phyloP scores from a whole-genome alignment of 768 basidiomycete species.

The Amanita jacksonii region DNA sequence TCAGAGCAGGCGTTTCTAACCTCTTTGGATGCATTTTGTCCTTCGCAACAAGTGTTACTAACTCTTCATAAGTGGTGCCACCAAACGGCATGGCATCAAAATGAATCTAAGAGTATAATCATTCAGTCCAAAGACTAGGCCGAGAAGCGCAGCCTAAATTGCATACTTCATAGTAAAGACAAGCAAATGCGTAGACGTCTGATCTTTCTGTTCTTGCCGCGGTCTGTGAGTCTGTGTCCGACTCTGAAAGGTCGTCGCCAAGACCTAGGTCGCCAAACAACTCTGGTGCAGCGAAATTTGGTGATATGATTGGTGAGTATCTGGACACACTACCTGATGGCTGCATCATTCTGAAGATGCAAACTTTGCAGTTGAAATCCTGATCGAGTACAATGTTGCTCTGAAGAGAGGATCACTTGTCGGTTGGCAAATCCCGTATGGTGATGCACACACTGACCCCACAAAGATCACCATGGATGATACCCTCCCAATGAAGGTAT shows the following conservation, averaged over 20 bases:
- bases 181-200: background rate
- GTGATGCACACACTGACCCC: background rate
- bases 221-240: background rate
- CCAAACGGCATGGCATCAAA: background rate
- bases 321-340: background rate
- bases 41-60: too few species aligned
- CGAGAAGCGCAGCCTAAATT: too few species aligned
- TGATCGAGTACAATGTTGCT: background rate
- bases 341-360: background rate
- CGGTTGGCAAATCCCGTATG: too few species aligned
- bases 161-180: background rate
- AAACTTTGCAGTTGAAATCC: background rate
- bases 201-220: background rate
- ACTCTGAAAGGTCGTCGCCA: background rate
- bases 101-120: too few species aligned
- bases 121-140: too few species aligned
- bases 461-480: too few species aligned
- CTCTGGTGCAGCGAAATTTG: background rate
- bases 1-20: background rate
- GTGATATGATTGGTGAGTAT: background rate
- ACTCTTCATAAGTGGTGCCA: background rate
- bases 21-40: background rate
- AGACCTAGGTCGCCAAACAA: background rate
- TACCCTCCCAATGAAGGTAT: slow-evolving; percentile 60
- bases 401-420: background rate